These are phyloP conservation scores for Alternaria brassicae DNA, from an alignment of 2,329 filamentous ascomycete species.

Conservation along the genomic window DNA sequence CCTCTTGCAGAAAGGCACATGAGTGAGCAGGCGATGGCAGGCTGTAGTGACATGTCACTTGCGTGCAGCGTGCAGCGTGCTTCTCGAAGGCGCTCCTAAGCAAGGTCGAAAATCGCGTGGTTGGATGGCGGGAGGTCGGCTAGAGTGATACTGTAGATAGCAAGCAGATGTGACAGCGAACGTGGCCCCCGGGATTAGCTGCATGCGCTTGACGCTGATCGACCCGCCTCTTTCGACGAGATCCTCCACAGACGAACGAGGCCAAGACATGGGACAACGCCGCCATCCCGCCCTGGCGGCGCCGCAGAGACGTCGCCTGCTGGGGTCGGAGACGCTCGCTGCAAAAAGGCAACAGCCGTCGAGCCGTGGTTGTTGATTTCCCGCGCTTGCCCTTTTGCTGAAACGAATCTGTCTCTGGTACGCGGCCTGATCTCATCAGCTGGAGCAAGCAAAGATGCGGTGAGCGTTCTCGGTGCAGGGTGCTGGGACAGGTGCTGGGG, in stretches of 20 bases:
- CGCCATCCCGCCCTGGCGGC: slow-evolving; percentile 46
- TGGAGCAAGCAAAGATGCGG: slow-evolving; percentile 33
- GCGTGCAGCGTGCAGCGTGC: slow-evolving; percentile 24
- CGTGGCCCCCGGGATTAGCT: slow-evolving; percentile 51
- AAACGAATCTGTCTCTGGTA: slow-evolving; percentile 36
- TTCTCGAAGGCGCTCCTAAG: slow-evolving; percentile 31
- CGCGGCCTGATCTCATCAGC: slow-evolving; percentile 31
- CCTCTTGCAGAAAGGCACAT: neutral
- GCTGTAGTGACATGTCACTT: slow-evolving; percentile 26
- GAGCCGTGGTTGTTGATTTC: slow-evolving; percentile 32
- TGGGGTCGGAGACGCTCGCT: slow-evolving; percentile 42
- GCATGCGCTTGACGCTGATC: slow-evolving; percentile 51
- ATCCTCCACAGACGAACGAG: slow-evolving; percentile 48
- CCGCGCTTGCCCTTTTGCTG: slow-evolving; percentile 46
- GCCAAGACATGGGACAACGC: slow-evolving; percentile 46
- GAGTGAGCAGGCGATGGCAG: slow-evolving; percentile 1
- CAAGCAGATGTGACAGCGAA: slow-evolving; percentile 39
- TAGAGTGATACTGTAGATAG: no score
- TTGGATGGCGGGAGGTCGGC: slow-evolving; percentile 32
- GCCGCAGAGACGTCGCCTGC: slow-evolving; percentile 39
- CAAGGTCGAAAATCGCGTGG: slow-evolving; percentile 12
- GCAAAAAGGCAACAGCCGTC: slow-evolving; percentile 37
- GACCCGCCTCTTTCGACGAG: slow-evolving; percentile 47
- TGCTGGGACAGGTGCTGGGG: slow-evolving; percentile 6
- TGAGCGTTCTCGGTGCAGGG: slow-evolving; percentile 19